phyloP scores from a whole-genome alignment of 768 basidiomycete species.

The Chlorophyllum brunneum region DNA sequence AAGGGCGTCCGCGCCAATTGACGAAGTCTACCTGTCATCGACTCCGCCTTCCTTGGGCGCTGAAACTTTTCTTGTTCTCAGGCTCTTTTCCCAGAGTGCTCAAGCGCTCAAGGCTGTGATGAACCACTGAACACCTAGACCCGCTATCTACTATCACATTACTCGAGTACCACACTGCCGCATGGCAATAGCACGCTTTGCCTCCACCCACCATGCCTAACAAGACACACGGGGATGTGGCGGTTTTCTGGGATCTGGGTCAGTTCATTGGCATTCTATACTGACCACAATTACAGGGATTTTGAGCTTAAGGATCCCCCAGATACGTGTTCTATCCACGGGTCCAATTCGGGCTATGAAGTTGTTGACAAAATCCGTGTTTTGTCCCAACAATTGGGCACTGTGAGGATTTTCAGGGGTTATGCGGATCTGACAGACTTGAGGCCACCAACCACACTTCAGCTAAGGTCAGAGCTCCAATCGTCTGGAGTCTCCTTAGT shows the following conservation, averaged over 20 bases:
- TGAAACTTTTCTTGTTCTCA: too few relatives aligned
- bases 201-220: background rate
- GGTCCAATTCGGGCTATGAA: conserved; percentile 2
- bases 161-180: background rate
- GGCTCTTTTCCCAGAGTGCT: too few relatives aligned
- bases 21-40: too few relatives aligned
- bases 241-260: conserved; percentile 11
- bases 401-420: conserved; percentile 11
- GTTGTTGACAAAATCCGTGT: conserved; percentile 5
- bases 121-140: too few relatives aligned
- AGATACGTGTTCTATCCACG: conserved; percentile 4
- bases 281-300: too few relatives aligned
- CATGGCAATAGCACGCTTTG: background rate
- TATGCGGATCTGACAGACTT: conserved; percentile 9
- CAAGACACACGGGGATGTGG: background rate
- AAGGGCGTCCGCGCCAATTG: too few relatives aligned
- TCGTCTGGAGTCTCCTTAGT: conserved; percentile 14
- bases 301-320: background rate
- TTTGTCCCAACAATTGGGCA: conserved; percentile 3
- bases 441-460: background rate
- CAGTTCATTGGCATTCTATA: background rate
- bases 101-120: too few relatives aligned
- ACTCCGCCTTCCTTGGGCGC: too few relatives aligned
- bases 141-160: too few relatives aligned
- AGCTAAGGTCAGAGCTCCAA: conserved; percentile 13